Conservation (phyloP, 2,329 filamentous ascomycete species). For the Phialemonium atrogriseum region DNA sequence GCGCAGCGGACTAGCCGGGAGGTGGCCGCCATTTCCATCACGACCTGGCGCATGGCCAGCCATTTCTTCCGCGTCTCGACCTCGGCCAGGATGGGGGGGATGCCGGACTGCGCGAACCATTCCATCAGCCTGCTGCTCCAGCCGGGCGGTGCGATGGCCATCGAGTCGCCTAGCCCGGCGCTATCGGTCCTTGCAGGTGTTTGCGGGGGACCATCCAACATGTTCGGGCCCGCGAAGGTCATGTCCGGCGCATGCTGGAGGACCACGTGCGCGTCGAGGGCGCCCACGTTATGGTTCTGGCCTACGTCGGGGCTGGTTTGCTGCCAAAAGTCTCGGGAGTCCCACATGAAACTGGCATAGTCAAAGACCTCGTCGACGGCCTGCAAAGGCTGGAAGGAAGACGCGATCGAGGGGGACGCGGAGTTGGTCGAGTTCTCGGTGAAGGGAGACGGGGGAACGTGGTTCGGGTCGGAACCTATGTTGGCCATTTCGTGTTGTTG, state of each 20-base stretch:
- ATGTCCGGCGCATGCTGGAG: too few relatives aligned
- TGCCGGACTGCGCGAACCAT: constrained; percentile 38
- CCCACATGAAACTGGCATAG: constrained; percentile 41
- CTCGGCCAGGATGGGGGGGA: constrained; percentile 43
- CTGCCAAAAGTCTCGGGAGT: constrained; percentile 27
- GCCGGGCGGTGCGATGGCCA: constrained; percentile 14
- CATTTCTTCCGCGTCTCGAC: constrained; percentile 45
- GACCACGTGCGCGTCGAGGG: too few relatives aligned
- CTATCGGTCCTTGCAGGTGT: too few relatives aligned
- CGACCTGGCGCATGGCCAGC: constrained; percentile 37
- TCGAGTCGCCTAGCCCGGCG: too few relatives aligned
- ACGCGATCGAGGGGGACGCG: too few relatives aligned
- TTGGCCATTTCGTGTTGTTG: too few relatives aligned
- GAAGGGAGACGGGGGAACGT: too few relatives aligned
- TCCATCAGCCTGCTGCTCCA: constrained; percentile 33
- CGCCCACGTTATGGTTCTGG: too few relatives aligned
- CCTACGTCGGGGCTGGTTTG: constrained; percentile 14
- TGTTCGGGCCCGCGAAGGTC: too few relatives aligned
- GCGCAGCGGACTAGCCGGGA: constrained; percentile 39
- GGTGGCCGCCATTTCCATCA: constrained; percentile 36
- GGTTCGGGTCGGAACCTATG: too few relatives aligned
- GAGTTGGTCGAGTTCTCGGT: too few relatives aligned
- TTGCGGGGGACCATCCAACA: too few relatives aligned
- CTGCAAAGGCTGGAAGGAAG: constrained; percentile 12
- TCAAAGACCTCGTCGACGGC: constrained; percentile 34